phyloP scores from a whole-genome alignment of 2,329 filamentous ascomycete genomes.

The Xylariaceae sp. region DNA sequence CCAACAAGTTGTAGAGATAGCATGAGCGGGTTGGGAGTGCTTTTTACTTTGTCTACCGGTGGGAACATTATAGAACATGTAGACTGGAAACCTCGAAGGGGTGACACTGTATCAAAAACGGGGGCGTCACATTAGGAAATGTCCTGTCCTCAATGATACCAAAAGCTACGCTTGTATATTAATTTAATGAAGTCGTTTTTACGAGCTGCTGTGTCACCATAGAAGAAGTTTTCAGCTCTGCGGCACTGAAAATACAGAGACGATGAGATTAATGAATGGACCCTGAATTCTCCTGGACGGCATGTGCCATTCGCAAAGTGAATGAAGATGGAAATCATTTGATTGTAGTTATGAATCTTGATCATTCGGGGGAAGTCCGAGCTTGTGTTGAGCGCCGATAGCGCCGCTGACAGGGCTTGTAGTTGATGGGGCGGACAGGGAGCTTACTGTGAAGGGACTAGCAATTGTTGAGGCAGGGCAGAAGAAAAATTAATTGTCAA shows the following conservation, averaged over 20 bases:
- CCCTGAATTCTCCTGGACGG: too few species aligned
- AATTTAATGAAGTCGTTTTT: conserved; percentile 28
- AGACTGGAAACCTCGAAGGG: conserved; percentile 26
- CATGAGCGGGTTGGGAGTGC: conserved; percentile 10
- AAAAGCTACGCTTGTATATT: conserved; percentile 33
- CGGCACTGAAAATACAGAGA: too few species aligned
- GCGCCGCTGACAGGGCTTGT: conserved; percentile 9
- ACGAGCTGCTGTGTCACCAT: conserved; percentile 2
- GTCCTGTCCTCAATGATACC: conserved; percentile 32
- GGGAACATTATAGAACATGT: conserved; percentile 29
- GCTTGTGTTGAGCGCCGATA: conserved; percentile 22
- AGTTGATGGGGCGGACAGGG: conserved; percentile 3
- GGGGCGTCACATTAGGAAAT: conserved; percentile 26
- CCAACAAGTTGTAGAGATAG: conserved; percentile 75
- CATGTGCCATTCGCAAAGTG: too few species aligned
- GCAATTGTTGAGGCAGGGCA: conserved; percentile 15
- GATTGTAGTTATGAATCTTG: not conserved
- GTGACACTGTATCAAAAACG: conserved; percentile 27
- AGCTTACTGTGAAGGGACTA: conserved; percentile 12
- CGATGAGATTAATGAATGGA: too few species aligned
- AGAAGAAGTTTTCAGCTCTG: too few species aligned
- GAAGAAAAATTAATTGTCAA: too few species aligned
- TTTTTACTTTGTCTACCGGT: conserved; percentile 20
- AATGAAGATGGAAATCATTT: too few species aligned
- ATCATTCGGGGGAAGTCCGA: conserved; percentile 27